phyloP scores from a whole-genome alignment of 495 filamentous ascomycete species.

The Neurospora terricola region DNA sequence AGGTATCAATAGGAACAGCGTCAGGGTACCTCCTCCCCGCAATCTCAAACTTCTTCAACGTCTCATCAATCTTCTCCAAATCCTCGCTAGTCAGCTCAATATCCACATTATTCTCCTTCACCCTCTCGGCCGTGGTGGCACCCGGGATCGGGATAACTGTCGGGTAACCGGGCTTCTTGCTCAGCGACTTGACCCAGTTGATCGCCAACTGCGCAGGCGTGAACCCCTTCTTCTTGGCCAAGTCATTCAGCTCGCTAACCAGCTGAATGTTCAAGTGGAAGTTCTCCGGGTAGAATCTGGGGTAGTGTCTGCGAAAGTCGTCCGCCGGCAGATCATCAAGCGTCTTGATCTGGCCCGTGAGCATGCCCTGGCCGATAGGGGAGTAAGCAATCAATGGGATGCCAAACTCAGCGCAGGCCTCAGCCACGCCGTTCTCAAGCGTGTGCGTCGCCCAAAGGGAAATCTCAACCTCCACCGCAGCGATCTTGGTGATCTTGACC shows the following conservation, averaged over 20 bases:
- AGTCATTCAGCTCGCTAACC: slow-evolving; percentile 48
- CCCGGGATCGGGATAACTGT: slow-evolving; percentile 73
- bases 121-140: slow-evolving; percentile 36
- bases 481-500: slow-evolving; percentile 56
- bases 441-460: slow-evolving; percentile 57
- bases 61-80: slow-evolving; percentile 32
- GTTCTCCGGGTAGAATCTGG: slow-evolving; percentile 58
- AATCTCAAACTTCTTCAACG: slow-evolving; percentile 25
- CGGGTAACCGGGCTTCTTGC: slow-evolving; percentile 41
- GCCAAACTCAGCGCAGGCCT: slow-evolving; percentile 57
- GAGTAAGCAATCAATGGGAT: slow-evolving; percentile 61
- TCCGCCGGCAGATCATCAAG: slow-evolving; percentile 52
- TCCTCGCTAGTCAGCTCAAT: slow-evolving; percentile 35
- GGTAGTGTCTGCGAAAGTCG: slow-evolving; percentile 42
- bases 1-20: neutral
- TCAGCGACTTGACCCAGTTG: slow-evolving; percentile 53
- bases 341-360: slow-evolving; percentile 54
- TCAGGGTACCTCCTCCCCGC: slow-evolving; percentile 29
- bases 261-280: slow-evolving; percentile 67
- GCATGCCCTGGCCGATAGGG: slow-evolving; percentile 42
- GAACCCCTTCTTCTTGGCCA: slow-evolving; percentile 60
- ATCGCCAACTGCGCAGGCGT: slow-evolving; percentile 68
- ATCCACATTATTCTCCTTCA: slow-evolving; percentile 36
- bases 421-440: slow-evolving; percentile 54
- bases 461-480: slow-evolving; percentile 70